Evolutionary conservation across 139 green algal species (phyloP).

Genomic region (Deuterostichococcus epilithicus): DNA sequence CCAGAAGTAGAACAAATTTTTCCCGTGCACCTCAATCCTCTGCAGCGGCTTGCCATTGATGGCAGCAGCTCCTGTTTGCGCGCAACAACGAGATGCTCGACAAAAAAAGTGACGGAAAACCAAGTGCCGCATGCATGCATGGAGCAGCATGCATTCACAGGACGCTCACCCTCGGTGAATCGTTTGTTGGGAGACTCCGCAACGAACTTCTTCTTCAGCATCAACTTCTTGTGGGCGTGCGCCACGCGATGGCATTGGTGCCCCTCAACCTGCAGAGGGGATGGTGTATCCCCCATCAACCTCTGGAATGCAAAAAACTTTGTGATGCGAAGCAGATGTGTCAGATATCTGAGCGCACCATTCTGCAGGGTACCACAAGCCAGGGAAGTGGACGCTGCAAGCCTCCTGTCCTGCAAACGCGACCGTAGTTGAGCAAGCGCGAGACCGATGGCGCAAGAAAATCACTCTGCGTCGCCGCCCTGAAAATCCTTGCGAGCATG

Average conservation of each 20-base stretch:
- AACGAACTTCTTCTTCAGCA: constrained; percentile 55
- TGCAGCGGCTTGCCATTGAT: constrained; percentile 52
- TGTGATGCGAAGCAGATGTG: no score
- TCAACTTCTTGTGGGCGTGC: constrained; percentile 45
- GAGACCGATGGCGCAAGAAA: not conserved
- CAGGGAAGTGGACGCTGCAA: not conserved
- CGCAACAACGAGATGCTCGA: not conserved
- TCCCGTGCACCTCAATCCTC: constrained; percentile 71
- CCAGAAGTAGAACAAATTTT: constrained; percentile 89
- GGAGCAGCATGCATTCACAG: not conserved
- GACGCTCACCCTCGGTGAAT: constrained; percentile 56
- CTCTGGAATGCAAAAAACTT: no score
- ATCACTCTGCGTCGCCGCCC: no score
- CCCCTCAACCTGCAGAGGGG: constrained; percentile 67
- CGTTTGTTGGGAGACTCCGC: constrained; percentile 68
- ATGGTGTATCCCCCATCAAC: no score
- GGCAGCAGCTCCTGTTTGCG: constrained; percentile 38
- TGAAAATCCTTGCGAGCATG: no score
- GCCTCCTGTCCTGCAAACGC: not conserved
- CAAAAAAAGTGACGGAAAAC: not conserved
- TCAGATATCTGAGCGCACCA: not conserved
- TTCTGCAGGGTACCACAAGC: not conserved
- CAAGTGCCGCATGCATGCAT: not conserved
- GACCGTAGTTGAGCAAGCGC: not conserved
- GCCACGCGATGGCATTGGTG: constrained; percentile 75